Evolutionary conservation across 495 filamentous ascomycete genomes (phyloP), one percentile per base, ranked within the genome.

Genomic region (Sabuloglossum arenarium): DNA sequence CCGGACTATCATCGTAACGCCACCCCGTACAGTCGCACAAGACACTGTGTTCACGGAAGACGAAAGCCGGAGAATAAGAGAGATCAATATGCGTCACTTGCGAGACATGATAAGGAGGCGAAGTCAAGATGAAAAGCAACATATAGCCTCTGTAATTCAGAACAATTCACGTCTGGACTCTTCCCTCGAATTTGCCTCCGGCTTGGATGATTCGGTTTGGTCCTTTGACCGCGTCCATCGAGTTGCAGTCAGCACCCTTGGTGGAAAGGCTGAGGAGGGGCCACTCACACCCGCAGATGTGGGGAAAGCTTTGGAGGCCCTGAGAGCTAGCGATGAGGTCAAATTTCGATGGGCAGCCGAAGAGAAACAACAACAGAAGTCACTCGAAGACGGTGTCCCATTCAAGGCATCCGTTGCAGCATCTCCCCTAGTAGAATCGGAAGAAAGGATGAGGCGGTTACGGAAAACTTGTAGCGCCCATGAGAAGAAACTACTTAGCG

Each of bases 401-500:
- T 19, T 5, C 14, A 29, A 5, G 24, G 3, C 47, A 4, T 12
- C 47, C 12, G 9, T 4, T 51, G 47, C 47, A 14, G 28, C 25
- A 51, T 19, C 47, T 28, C 24, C 25, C 28, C 16, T 12, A 14
- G 14, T 39, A 16, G 57, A 61, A 47, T 12, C 52, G 16, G 61
- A 66, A 37, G 59, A 62, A 37, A 43, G 55, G 21, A 62, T 64
- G 46, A 42, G 34, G 61, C 64, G 69, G 11, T 60, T 78, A 28
- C 69, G 71, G 50, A 79, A 78, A 56, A 74, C 67, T 0, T 79
- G 77, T 62, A 86, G 81, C 58, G 65, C 73, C 6, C 77, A 94
- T 61, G 91, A 97, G 68, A 88, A 88, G 66, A 82, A 80, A 59
- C 72, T 98, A 1, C 67, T 94, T 21, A 78, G 77, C 37, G 88